Evolutionary conservation across 1,284 basidiomycete genomes (phyloP), one percentile per base, ranked within the genome.

Genomic region (Agaricales sp.): DNA sequence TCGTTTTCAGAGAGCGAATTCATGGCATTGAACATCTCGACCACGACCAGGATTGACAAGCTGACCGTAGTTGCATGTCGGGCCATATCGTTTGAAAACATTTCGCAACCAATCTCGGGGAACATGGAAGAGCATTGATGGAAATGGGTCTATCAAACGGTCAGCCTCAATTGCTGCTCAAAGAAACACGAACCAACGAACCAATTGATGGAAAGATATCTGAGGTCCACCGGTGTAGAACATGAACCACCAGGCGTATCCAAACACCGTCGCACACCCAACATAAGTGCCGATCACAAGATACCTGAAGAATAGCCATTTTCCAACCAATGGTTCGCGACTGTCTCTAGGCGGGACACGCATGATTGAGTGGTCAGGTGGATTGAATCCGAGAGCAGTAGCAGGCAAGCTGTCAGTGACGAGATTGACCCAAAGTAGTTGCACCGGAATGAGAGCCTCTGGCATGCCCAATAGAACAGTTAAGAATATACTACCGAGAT

Each of bases 1-100:
- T 98, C 95, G 64, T 96, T 96, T 69, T 99, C 96, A n/a, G 89
- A 93, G 30, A 99, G 74, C 49, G 94, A 97, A 67, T 98, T 98
- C 82, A 96, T 92, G 18, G 95, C 95, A 70, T 99, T 99, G 72
- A 97, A 93, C 96, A 99, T 99, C 69, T 99, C 96, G 50, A 99
- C 78, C 11, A 83, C 87, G 47, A 96, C 93, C 49, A 96, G 75
- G 58, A 96, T 95, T 20, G 92, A 95, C 38, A 99, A 72, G 55
- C 90, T 93, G 73, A 98, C 92, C 19, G 96, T 99, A 49, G 94
- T 93, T 8, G 92, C 93, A n/a, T 78, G 80, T 58, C 82, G 81
- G 11, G 90, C 70, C 75, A 90, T 83, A 53, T 77, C 77, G 61
- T 92, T 87, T 39, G 82, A 82, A 68, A 99, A 98, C 82, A 98